Conservation (phyloP, 192 early-diverging fungal species). For the Coemansia sp. region DNA sequence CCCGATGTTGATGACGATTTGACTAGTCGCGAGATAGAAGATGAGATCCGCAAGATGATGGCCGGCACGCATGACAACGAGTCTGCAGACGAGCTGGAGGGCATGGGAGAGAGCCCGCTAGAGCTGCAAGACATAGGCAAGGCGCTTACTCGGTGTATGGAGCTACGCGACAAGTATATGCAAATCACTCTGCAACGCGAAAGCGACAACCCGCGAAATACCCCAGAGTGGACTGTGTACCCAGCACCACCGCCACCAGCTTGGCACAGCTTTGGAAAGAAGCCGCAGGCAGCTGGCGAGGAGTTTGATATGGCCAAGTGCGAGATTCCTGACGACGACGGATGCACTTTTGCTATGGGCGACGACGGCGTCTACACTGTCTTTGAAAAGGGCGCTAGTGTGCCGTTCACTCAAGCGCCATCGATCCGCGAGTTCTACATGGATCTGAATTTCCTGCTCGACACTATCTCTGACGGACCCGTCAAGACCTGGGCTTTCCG, state of each 20-base stretch:
- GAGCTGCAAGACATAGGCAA: slow-evolving; percentile 41
- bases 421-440: slow-evolving; percentile 81
- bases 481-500: slow-evolving; percentile 91
- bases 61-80: slow-evolving; percentile 19
- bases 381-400: slow-evolving; percentile 22
- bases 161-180: slow-evolving; percentile 89
- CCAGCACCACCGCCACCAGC: slow-evolving; percentile 79
- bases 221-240: slow-evolving; percentile 77
- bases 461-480: slow-evolving; percentile 83
- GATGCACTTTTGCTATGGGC: slow-evolving; percentile 55
- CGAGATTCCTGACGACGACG: neutral
- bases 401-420: slow-evolving; percentile 62
- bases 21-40: slow-evolving; percentile 28
- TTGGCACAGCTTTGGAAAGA: slow-evolving; percentile 59
- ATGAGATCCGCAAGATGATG: slow-evolving; percentile 51
- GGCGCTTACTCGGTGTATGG: slow-evolving; percentile 72
- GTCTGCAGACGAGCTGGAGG: slow-evolving; percentile 17
- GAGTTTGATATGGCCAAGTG: neutral
- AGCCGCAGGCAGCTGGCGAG: neutral
- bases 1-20: slow-evolving; percentile 23
- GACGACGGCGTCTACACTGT: slow-evolving; percentile 68
- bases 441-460: slow-evolving; percentile 81
- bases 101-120: slow-evolving; percentile 30
- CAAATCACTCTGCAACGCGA: slow-evolving; percentile 65
- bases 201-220: slow-evolving; percentile 85